Conservation (phyloP, 2,329 filamentous ascomycete genomes). For the Pseudopyricularia javanii region DNA sequence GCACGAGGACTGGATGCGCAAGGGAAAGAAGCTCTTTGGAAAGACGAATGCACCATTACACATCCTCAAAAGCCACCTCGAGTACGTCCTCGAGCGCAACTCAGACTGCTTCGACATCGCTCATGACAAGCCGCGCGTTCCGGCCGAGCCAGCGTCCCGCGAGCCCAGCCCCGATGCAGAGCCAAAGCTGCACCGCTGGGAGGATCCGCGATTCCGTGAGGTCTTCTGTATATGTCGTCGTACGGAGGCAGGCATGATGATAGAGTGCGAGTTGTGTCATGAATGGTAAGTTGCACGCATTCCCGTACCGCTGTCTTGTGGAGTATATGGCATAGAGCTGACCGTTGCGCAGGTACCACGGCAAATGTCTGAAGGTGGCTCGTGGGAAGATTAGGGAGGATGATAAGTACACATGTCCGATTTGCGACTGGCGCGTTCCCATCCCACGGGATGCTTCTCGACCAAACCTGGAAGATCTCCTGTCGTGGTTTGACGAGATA, state of each 20-base stretch:
- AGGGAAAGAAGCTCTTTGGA: slow-evolving; percentile 93
- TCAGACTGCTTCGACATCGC: slow-evolving; percentile 80
- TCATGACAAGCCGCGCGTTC: slow-evolving; percentile 72
- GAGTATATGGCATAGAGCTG: background rate
- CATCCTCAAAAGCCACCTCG: slow-evolving; percentile 89
- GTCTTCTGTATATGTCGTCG: slow-evolving; percentile 96
- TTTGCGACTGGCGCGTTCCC: slow-evolving; percentile 94
- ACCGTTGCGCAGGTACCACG: slow-evolving; percentile 62
- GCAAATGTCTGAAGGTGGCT: slow-evolving; percentile 95
- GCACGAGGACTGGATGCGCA: slow-evolving; percentile 98
- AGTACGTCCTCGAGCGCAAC: slow-evolving; percentile 84
- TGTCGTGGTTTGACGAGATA: slow-evolving; percentile 76
- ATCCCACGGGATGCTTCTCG: slow-evolving; percentile 93
- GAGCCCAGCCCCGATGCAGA: slow-evolving; percentile 47
- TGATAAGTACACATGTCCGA: slow-evolving; percentile 95
- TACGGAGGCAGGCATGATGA: slow-evolving; percentile 96
- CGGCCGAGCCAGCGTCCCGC: slow-evolving; percentile 82
- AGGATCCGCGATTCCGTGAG: slow-evolving; percentile 55
- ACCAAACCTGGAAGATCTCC: slow-evolving; percentile 84
- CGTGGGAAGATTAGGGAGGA: slow-evolving; percentile 96
- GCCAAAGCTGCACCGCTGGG: slow-evolving; percentile 37
- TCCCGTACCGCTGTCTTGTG: background rate
- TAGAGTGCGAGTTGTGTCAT: slow-evolving; percentile 94
- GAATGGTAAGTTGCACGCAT: slow-evolving; percentile 60
- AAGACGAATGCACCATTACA: slow-evolving; percentile 96